Conservation (phyloP, 106 monocot genomes). For the Dendrobium officinale region DNA sequence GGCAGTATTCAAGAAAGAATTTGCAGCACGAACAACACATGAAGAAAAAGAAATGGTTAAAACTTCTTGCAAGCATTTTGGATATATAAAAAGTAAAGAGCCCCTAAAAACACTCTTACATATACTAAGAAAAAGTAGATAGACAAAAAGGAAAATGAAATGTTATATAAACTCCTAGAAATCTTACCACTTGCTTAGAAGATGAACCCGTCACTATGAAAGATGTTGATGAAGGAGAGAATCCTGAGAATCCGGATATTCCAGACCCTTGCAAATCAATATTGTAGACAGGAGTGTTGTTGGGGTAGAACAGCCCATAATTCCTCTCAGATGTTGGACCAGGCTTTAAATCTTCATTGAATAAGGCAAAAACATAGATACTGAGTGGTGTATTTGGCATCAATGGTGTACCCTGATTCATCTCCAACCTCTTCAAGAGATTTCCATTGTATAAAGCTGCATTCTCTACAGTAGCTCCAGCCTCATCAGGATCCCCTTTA, state of each 20-base stretch:
- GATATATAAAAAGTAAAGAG: neutral
- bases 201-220: slow-evolving; percentile 4
- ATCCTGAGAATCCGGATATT: slow-evolving; percentile 2
- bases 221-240: neutral
- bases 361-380: slow-evolving; percentile 55
- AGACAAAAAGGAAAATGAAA: neutral
- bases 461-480: slow-evolving; percentile 44
- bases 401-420: slow-evolving; percentile 52
- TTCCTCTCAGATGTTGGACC: slow-evolving; percentile 68
- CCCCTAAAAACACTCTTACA: neutral
- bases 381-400: slow-evolving; percentile 44
- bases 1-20: neutral
- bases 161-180: neutral
- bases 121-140: neutral
- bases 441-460: slow-evolving; percentile 59
- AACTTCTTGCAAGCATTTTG: neutral
- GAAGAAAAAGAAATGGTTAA: no score
- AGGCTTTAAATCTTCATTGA: slow-evolving; percentile 55
- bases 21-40: no score
- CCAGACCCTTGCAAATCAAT: slow-evolving; percentile 23
- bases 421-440: slow-evolving; percentile 38
- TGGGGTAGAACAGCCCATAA: slow-evolving; percentile 57
- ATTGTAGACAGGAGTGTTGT: slow-evolving; percentile 42
- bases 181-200: slow-evolving; percentile 1
- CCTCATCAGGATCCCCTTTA: slow-evolving; percentile 52